Evolutionary conservation across 257 asterid species (phyloP), one percentile per base, ranked within the genome.

Genomic region (Apocynum venetum): DNA sequence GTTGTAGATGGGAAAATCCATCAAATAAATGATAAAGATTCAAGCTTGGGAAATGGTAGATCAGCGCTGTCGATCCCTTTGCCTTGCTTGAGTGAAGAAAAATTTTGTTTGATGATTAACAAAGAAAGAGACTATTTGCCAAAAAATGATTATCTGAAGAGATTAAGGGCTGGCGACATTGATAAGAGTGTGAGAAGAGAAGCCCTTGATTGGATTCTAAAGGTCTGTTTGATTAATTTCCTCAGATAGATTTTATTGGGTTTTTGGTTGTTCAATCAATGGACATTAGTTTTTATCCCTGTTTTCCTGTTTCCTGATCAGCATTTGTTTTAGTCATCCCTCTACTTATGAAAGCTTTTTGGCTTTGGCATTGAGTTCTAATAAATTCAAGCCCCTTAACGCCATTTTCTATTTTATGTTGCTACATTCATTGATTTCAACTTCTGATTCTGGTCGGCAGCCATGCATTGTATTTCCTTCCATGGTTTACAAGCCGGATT

Each of bases 191-290:
- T 82, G 67, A 90, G 98, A 84, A 86, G 79, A 59, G 88, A 84
- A 69, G 91, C 97, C 65, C 77, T 92, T 85, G 92, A 90, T 81
- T 94, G 98, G 98, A 90, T 90, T 88, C 72, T 84, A 81, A 91
- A 91, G 96, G 98, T 93, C 40, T 75, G 80, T 81, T 68, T 57
- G 41, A 71, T 66, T 81, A 55, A 17, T 73, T 20, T 76, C 63
- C 56, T 70, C 72, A 17, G 38, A 48, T 48, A 51, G 46, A 7
- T 65, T 53, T 69, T 55, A 52, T 56, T n/a, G 47, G 57, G 57
- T 74, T 85, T 74, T 75, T 66, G 55, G 12, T 51, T 56, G 67
- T 59, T 77, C 46, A 36, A 68, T 51, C 44, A 38, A 19, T 48
- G 19, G 14, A n/a, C 61, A 25, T 52, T 72, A 49, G 61, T 72